Conservation (phyloP, 2,329 filamentous ascomycete species). For the Uncinocarpus reesii region DNA sequence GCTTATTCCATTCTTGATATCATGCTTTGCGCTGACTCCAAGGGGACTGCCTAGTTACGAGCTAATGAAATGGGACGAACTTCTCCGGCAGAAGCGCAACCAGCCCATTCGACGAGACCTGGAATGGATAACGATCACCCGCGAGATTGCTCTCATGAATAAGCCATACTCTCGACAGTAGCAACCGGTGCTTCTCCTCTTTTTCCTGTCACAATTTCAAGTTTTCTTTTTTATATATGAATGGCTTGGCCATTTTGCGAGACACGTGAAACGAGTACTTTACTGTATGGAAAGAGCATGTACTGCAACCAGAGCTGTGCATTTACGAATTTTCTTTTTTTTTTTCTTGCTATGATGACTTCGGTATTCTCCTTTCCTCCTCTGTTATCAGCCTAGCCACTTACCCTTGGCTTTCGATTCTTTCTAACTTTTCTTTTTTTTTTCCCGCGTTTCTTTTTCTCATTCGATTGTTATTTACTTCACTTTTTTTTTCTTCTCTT, state of each 20-base stretch:
- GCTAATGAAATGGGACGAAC: constrained; percentile 89
- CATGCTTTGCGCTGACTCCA: neutral
- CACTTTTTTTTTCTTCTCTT: neutral
- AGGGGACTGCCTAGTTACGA: constrained; percentile 52
- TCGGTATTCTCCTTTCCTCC: neutral
- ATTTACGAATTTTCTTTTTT: constrained; percentile 2
- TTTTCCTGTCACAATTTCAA: too few relatives aligned
- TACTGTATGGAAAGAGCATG: neutral
- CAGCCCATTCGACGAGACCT: constrained; percentile 59
- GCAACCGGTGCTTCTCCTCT: constrained; percentile 6
- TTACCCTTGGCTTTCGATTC: too few relatives aligned
- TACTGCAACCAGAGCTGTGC: neutral
- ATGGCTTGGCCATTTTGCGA: too few relatives aligned
- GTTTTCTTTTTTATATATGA: too few relatives aligned
- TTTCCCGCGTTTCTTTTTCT: neutral
- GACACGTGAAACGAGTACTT: neutral
- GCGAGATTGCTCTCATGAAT: constrained; percentile 94
- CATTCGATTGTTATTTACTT: neutral
- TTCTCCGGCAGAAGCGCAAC: constrained; percentile 48
- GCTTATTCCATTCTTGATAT: neutral
- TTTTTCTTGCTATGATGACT: neutral
- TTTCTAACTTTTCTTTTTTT: constrained; percentile 12
- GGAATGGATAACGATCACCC: constrained; percentile 79
- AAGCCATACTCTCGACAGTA: constrained; percentile 57
- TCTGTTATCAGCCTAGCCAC: too few relatives aligned